Conservation (phyloP, 352 stramenopile species). For the Globisporangium middletonii region DNA sequence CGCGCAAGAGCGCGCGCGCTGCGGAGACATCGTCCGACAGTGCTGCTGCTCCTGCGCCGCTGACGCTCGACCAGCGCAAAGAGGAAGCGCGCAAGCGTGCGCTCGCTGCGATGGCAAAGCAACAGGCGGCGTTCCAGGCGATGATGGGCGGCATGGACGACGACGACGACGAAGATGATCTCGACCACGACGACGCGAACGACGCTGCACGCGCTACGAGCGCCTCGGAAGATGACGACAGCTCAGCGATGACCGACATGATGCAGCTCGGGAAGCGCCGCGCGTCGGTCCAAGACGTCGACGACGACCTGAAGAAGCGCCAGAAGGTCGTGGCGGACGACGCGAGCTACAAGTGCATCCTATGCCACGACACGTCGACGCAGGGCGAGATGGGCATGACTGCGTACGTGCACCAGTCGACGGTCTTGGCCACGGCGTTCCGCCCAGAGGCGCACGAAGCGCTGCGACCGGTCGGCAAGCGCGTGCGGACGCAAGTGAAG, state of each 20-base stretch:
- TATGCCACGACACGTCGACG: conserved; percentile 77
- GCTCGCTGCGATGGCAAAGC: conserved; percentile 73
- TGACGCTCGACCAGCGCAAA: conserved; percentile 74
- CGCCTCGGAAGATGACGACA: conserved; percentile 12
- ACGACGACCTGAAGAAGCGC: conserved; percentile 36
- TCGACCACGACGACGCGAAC: conserved; percentile 22
- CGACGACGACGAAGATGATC: conserved; percentile 26
- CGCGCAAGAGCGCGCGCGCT: conserved; percentile 17
- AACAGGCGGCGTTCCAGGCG: conserved; percentile 78
- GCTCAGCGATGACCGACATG: background rate
- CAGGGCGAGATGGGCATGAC: conserved; percentile 83
- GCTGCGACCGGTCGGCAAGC: conserved; percentile 38
- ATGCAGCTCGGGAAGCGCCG: conserved; percentile 44
- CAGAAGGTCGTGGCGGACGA: conserved; percentile 34
- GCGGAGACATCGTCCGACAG: conserved; percentile 1
- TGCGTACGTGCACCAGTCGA: conserved; percentile 84
- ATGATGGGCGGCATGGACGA: conserved; percentile 63
- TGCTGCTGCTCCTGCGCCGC: conserved; percentile 12
- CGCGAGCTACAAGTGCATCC: conserved; percentile 66
- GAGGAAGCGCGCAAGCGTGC: conserved; percentile 70
- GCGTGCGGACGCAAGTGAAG: conserved; percentile 55
- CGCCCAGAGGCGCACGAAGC: conserved; percentile 65
- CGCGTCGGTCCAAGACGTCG: conserved; percentile 21
- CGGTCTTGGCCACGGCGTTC: conserved; percentile 71
- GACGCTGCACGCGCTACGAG: conserved; percentile 2